These are phyloP conservation scores for Macrolepiota albuminosa DNA, from an alignment of 768 basidiomycete species.

Conservation along the genomic window DNA sequence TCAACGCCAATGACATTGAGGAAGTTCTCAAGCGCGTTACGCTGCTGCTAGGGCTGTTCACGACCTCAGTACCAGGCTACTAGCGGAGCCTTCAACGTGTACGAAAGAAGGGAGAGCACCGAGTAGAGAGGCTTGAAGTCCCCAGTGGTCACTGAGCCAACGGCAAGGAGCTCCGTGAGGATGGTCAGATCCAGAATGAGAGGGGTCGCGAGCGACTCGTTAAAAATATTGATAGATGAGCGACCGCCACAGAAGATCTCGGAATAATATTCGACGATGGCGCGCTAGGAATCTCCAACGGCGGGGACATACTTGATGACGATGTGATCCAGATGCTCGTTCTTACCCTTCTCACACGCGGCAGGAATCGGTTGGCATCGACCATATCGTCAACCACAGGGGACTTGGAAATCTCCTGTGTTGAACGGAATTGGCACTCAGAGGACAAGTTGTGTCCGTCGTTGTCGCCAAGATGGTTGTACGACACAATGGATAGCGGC, in stretches of 20 bases:
- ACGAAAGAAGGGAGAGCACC: constrained; percentile 87
- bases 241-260: constrained; percentile 97
- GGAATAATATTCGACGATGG: constrained; percentile 99
- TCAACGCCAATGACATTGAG: constrained; percentile 91
- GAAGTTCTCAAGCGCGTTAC: constrained; percentile 90
- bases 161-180: constrained; percentile 63
- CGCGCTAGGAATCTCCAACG: constrained; percentile 95
- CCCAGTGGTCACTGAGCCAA: constrained; percentile 24
- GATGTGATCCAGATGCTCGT: constrained; percentile 96
- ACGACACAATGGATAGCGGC: constrained; percentile 93
- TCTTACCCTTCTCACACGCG: constrained; percentile 60
- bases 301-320: constrained; percentile 97
- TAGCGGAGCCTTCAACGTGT: constrained; percentile 98
- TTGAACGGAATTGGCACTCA: constrained; percentile 92
- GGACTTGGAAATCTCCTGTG: constrained; percentile 92
- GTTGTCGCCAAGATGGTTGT: constrained; percentile 99
- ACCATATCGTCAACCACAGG: constrained; percentile 99
- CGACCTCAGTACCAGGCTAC: constrained; percentile 92
- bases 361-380: constrained; percentile 74
- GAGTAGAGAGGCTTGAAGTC: constrained; percentile 86
- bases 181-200: constrained; percentile 93
- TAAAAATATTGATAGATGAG: constrained; percentile 94
- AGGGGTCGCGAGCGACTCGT: constrained; percentile 95
- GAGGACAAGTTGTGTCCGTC: constrained; percentile 91
- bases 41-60: constrained; percentile 93